Base-by-base conservation (phyloP, 805 yeast genomes). In the Limtongia smithiae region DNA sequence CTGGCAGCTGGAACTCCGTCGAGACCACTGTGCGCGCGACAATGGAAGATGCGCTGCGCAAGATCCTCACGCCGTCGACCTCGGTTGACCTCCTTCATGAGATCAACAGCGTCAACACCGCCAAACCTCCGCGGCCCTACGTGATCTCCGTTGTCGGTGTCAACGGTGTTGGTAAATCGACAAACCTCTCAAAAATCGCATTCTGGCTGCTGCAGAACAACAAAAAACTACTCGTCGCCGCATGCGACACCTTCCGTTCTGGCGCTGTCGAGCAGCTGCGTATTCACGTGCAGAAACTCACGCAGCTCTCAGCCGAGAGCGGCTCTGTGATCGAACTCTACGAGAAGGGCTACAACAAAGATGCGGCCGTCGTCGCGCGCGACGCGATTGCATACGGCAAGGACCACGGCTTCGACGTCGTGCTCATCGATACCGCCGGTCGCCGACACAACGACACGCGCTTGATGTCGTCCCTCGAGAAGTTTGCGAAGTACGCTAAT, bases 191-290 rank as follows among this genome's bases (percentile, higher is more conserved):
- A 22, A 91, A 91, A 67, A 71, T 91, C 44, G 97, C 96, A 1
- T 91, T 86, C 66, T 91, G 98, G 98, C 74, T 91, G 44, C 70
- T 91, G 48, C 97, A 93, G 63, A 91, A 93, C 67, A 81, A 91
- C 63, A 75, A 86, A 65, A 80, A 78, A 58, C 95, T 91, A 1
- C 73, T 91, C 44, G 85, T 91, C 60, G 94, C 95, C 20, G 98
- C 98, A 0, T 91, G 97, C 70, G 98, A 91, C 70, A 93, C 98
- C 0, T 91, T 91, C 71, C 78, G 98, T 68, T 87, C 96, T 0
- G 98, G 98, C 44, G 98, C 98, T 0, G 97, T 91, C n/a, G 97
- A 91, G 66, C 98, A 91, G 69, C 73, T 91, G 53, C 81, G 93
- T 59, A 96, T 90, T 1, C 98, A 91, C 69, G 97, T 91, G 2